Evolutionary conservation across 768 basidiomycete genomes (phyloP), one percentile per base, ranked within the genome.

Genomic region (Leccinum obscurum): DNA sequence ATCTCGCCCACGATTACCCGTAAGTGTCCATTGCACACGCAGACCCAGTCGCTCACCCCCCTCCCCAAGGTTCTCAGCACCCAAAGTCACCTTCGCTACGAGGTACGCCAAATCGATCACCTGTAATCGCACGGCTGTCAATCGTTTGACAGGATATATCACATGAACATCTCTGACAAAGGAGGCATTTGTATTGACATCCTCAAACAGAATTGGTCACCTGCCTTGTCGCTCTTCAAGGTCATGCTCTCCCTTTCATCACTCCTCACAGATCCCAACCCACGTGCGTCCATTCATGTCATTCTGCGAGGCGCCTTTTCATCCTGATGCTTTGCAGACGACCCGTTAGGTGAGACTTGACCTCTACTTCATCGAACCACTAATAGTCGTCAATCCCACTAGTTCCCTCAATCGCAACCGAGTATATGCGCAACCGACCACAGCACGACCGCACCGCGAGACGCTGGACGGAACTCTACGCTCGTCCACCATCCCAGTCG

Each of bases 231-330:
- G 3, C 79, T 98, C 52, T 95, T 92, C 81, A 97, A 98, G 78
- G 91, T 96, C 68, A 88, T 98, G 75, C 84, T 98, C 20, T 95
- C 93, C 28, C 82, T 98, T 4, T 95, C 93, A 0, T 95, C 93
- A 0, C 84, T 98, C 11, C 80, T 98, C 54, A 95, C 93, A 11
- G 95, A 97, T 66, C 95, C 95, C 0, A 98, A 98, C 77, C 95
- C 95, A 1, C 83, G 93, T 93, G 71, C 61, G 91, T 80, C 35
- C 26, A 1, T 37, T 60, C 32, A 32, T 15, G 14, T 52, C 28
- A 26, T 53, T 26, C 54, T 46, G 11, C 4, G 30, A n/a, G 34
- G 32, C 56, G 6, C 35, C 59, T 58, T 53, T 26, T 50, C 52
- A 69, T 50, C 62, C 66, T 54, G 53, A 39, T 24, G 52, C 52